Evolutionary conservation across 768 basidiomycete genomes (phyloP).

Genomic region (Boletus rufocinnamomeus): DNA sequence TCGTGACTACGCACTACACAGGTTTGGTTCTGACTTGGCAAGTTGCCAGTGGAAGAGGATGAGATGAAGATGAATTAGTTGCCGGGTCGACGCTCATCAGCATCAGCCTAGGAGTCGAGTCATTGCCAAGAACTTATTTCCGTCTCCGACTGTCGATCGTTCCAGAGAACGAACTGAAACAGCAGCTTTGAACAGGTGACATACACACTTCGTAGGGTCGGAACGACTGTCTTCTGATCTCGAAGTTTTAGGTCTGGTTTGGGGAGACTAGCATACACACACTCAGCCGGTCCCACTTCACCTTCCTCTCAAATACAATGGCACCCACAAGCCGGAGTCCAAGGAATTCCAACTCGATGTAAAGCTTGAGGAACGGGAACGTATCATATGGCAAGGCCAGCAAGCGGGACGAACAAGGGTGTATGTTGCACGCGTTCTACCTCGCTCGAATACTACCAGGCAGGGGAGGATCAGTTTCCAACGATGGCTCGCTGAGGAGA

Average conservation of each 20-base stretch:
- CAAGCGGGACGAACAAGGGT: no score
- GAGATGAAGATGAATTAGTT: not conserved
- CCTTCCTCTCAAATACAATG: not conserved
- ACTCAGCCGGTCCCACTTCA: not conserved
- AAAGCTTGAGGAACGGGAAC: not conserved
- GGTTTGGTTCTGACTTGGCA: not conserved
- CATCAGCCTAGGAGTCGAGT: not conserved
- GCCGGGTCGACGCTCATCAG: not conserved
- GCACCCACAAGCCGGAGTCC: not conserved
- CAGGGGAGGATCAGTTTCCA: not conserved
- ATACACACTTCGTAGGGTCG: no score
- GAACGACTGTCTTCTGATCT: no score
- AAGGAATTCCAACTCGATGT: not conserved
- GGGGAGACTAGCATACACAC: no score
- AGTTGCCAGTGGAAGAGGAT: not conserved
- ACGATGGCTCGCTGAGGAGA: no score
- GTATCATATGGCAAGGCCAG: not conserved
- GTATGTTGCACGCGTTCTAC: not conserved
- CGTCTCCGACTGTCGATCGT: not conserved
- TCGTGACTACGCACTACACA: not conserved
- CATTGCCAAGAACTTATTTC: not conserved
- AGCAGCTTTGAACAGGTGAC: no score
- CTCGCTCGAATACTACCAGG: not conserved
- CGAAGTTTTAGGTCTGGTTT: no score
- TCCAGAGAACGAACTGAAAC: not conserved